Evolutionary conservation across 805 yeast genomes (phyloP).

Genomic region (Jamesozyma rosinii): DNA sequence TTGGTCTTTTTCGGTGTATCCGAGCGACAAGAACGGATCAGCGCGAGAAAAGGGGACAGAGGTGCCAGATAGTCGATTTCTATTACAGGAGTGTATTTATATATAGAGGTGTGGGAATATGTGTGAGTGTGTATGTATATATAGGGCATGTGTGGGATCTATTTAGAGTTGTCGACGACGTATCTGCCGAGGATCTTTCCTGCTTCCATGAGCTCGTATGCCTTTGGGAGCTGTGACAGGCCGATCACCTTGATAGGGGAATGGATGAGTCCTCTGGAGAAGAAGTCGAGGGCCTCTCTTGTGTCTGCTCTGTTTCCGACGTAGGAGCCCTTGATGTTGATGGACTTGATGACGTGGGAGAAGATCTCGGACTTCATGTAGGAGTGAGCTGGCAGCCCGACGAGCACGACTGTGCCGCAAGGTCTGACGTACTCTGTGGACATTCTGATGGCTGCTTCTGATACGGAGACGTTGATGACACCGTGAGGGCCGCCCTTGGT

Average conservation of each 20-base stretch:
- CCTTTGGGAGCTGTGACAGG: constrained; percentile 42
- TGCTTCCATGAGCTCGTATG: constrained; percentile 47
- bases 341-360: constrained; percentile 59
- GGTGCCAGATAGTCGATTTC: no score
- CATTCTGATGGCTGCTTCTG: constrained; percentile 51
- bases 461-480: constrained; percentile 60
- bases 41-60: no score
- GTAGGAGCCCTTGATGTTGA: constrained; percentile 67
- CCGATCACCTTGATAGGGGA: constrained; percentile 56
- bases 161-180: constrained; percentile 71
- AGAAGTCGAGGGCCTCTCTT: constrained; percentile 63
- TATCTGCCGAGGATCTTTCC: constrained; percentile 65
- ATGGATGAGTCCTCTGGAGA: constrained; percentile 53
- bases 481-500: constrained; percentile 69
- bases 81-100: no score
- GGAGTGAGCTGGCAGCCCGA: constrained; percentile 74
- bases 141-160: constrained; percentile 6
- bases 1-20: no score
- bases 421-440: constrained; percentile 51
- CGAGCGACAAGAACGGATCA: no score
- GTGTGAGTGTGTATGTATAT: neutral
- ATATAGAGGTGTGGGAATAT: neutral
- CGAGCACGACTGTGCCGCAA: constrained; percentile 60
- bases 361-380: constrained; percentile 57
- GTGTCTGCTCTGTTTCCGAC: constrained; percentile 86